phyloP scores from a whole-genome alignment of 345 rosid genomes.

The Toxicodendron radicans region DNA sequence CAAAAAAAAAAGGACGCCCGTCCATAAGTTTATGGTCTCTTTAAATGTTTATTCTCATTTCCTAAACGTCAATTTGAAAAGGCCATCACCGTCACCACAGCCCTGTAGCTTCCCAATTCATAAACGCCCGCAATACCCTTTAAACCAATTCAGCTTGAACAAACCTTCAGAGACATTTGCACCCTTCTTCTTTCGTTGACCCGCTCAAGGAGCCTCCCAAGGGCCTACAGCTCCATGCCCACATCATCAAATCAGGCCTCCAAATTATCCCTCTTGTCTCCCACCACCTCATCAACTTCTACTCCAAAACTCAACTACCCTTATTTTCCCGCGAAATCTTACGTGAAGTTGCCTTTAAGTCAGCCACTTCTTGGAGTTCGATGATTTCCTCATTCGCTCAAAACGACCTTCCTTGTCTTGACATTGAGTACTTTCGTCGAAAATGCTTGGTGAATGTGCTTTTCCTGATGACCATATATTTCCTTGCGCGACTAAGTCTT shows the following conservation, averaged over 20 bases:
- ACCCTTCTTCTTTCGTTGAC: constrained; percentile 62
- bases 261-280: constrained; percentile 63
- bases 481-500: constrained; percentile 76
- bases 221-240: constrained; percentile 82
- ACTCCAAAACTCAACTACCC: constrained; percentile 79
- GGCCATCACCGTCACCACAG: neutral
- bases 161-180: constrained; percentile 47
- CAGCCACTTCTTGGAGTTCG: constrained; percentile 90
- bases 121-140: constrained; percentile 22
- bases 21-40: too few species aligned
- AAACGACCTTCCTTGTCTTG: constrained; percentile 73
- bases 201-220: constrained; percentile 47
- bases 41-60: too few species aligned
- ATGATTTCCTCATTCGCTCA: constrained; percentile 76
- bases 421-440: constrained; percentile 69
- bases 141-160: constrained; percentile 31
- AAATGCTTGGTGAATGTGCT: constrained; percentile 44
- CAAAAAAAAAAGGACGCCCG: too few species aligned
- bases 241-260: constrained; percentile 65
- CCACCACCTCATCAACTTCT: constrained; percentile 82
- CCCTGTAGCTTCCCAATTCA: neutral
- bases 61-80: too few species aligned
- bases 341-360: constrained; percentile 44
- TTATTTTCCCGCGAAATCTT: constrained; percentile 53
- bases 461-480: constrained; percentile 75